phyloP scores from a whole-genome alignment of 768 basidiomycete genomes.

The Scleroderma bovista region DNA sequence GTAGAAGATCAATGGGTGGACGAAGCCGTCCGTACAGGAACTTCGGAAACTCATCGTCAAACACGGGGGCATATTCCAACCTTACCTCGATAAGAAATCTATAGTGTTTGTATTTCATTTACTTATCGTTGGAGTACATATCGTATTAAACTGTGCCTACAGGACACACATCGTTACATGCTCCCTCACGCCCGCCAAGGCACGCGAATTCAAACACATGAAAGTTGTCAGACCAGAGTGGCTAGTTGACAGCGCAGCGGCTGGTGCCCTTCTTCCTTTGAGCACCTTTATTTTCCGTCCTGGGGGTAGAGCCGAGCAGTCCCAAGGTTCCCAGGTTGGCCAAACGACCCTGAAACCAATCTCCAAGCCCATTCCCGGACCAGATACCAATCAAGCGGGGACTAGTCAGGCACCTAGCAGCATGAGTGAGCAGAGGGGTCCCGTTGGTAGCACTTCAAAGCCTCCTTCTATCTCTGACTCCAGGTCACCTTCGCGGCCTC shows the following conservation, averaged over 20 bases:
- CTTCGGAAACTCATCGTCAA: constrained; percentile 72
- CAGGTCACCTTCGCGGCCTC: constrained; percentile 15
- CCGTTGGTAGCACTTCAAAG: neutral
- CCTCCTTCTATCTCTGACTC: constrained; percentile 1
- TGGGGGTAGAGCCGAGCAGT: constrained; percentile 40
- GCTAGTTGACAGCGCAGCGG: constrained; percentile 76
- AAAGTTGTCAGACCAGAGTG: constrained; percentile 88
- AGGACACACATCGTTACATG: constrained; percentile 92
- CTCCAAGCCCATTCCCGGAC: neutral
- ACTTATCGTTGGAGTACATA: neutral
- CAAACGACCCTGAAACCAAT: constrained; percentile 14
- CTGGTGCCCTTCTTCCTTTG: constrained; percentile 74
- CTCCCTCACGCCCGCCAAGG: constrained; percentile 84
- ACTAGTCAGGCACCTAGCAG: neutral
- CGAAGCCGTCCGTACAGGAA: constrained; percentile 81
- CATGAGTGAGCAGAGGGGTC: neutral
- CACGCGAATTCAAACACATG: constrained; percentile 83
- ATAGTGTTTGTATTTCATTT: constrained; percentile 49
- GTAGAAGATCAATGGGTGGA: constrained; percentile 82
- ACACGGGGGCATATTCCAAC: constrained; percentile 78
- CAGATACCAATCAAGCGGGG: neutral
- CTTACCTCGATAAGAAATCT: constrained; percentile 78
- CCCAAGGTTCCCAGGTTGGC: constrained; percentile 38
- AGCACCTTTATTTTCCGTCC: constrained; percentile 58
- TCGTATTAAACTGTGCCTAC: constrained; percentile 2